phyloP scores from a whole-genome alignment of 352 stramenopile genomes.

The Globisporangium cederbergense region DNA sequence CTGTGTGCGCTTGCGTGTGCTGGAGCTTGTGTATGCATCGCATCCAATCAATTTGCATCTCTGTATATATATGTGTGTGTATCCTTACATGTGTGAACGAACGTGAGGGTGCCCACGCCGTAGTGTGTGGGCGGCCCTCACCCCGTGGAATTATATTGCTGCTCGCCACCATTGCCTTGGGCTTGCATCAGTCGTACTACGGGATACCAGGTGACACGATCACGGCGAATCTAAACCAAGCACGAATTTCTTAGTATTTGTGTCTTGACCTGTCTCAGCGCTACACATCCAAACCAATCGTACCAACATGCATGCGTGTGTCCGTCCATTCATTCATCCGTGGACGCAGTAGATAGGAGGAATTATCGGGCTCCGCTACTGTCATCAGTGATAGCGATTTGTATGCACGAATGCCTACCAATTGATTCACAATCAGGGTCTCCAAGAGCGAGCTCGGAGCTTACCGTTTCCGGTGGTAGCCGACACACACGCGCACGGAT shows the following conservation, averaged over 20 bases:
- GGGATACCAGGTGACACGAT: conserved; percentile 65
- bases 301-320: background rate
- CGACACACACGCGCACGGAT: too few species aligned
- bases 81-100: conserved; percentile 10
- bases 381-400: background rate
- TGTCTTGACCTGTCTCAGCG: conserved; percentile 87
- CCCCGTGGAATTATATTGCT: conserved; percentile 66
- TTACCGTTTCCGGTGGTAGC: too few species aligned
- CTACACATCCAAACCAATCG: conserved; percentile 35
- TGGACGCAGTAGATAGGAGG: background rate
- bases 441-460: too few species aligned
- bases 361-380: background rate
- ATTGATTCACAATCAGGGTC: too few species aligned
- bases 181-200: conserved; percentile 77
- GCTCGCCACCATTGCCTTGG: conserved; percentile 76
- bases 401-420: background rate
- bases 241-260: conserved; percentile 51
- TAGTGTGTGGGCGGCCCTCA: conserved; percentile 1
- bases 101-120: background rate
- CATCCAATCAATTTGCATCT: conserved; percentile 3
- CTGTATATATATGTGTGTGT: conserved; percentile 1
- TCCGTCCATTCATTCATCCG: background rate
- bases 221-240: conserved; percentile 88
- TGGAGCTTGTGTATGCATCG: background rate
- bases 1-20: background rate